Evolutionary conservation across 1,284 basidiomycete species (phyloP), one percentile per base, ranked within the genome.

Genomic region (Cryptococcus sp.): DNA sequence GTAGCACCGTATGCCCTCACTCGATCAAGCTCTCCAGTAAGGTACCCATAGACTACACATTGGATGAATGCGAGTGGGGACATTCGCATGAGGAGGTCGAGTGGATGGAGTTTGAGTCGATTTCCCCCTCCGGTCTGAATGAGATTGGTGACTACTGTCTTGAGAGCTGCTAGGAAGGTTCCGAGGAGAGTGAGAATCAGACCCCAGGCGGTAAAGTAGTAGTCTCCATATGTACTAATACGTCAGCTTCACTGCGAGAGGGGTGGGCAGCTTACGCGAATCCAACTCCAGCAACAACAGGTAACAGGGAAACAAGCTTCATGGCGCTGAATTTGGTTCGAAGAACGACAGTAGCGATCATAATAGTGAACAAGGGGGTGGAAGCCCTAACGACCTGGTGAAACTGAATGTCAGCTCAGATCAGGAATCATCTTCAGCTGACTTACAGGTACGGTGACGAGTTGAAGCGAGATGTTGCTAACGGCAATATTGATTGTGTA

Each of bases 301-400:
- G 91, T 19, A 91, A 67, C 43, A 98, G 81, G 3, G 90, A 83
- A 25, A 87, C 70, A 22, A 87, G 73, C 75, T 86, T 91, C 43
- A 76, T 74, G 13, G 54, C 25, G 49, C 66, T 73, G 50, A 73
- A 75, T 54, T 68, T 70, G 23, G 76, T 71, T n/a, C 70, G 61
- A 36, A 78, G 68, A 44, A 79, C 57, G 45, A 76, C 48, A 46
- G 81, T 78, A 0, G 90, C 85, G 56, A 94, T 81, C 43, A 85
- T 50, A 58, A 93, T 85, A 2, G 88, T 91, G 76, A 96, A 96
- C 49, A 96, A 80, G 0, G 92, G 92, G 0, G 91, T 88, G 5
- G 87, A 83, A 1, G 91, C 88, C n/a, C 92, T 85, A 31, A 96
- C 85, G 48, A 96, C 90, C 78, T 96, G 92, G 71, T 97, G 92